Evolutionary conservation across 306 rosid genomes (phyloP).

Genomic region (Phaseolus lunatus): DNA sequence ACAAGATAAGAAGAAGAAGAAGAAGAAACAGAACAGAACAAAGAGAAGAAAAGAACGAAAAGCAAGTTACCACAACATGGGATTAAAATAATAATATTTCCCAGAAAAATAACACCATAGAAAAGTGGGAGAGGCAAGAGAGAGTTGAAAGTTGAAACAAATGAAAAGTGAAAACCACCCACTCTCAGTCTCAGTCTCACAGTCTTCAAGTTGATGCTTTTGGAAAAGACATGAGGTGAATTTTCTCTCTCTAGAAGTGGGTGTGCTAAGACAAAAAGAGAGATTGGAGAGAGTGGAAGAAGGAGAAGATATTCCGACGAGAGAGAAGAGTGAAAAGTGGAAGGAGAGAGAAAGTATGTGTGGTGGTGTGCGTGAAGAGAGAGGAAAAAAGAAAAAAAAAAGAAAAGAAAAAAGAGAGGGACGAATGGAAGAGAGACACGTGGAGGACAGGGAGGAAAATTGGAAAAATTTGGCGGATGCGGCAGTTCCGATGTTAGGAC

Average conservation of each 20-base stretch:
- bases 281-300: constrained; percentile 48
- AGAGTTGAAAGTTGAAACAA: constrained; percentile 38
- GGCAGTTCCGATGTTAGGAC: constrained; percentile 49
- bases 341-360: constrained; percentile 45
- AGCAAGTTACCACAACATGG: constrained; percentile 53
- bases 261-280: constrained; percentile 11
- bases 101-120: constrained; percentile 29
- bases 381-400: background rate
- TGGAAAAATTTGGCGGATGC: background rate
- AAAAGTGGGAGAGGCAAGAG: constrained; percentile 35
- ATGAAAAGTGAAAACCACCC: background rate
- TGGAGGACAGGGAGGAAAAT: constrained; percentile 41
- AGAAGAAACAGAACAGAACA: background rate
- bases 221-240: background rate
- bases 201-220: constrained; percentile 32
- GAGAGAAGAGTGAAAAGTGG: constrained; percentile 33
- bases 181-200: background rate
- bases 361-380: constrained; percentile 14
- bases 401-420: background rate
- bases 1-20: constrained; percentile 16
- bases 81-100: constrained; percentile 38
- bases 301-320: constrained; percentile 57
- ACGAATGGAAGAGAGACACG: constrained; percentile 47
- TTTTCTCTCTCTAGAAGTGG: constrained; percentile 12
- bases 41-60: constrained; percentile 8